A percentile compares a stretch with the other conserved stretches of the same genome.
These are phyloP conservation scores for Colletotrichum orbiculare DNA, from an alignment of 2,329 filamentous ascomycete species.

Conservation along the genomic window DNA sequence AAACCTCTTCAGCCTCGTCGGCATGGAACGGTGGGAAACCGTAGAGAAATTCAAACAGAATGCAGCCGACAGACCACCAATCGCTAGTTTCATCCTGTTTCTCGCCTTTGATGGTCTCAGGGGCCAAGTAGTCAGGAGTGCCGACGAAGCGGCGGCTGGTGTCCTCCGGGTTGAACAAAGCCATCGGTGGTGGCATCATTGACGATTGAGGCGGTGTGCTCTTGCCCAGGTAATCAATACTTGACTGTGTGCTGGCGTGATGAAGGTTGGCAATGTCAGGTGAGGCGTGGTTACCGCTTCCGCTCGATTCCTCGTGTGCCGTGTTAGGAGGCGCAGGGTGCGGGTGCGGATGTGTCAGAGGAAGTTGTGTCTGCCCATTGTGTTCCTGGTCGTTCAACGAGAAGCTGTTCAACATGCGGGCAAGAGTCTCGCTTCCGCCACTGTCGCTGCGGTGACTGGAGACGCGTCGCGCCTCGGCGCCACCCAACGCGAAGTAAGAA, in stretches of 20 bases:
- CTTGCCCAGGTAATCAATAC: slow-evolving; percentile 62
- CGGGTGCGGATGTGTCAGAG: slow-evolving; percentile 48
- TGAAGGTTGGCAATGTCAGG: slow-evolving; percentile 81
- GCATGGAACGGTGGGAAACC: slow-evolving; percentile 96
- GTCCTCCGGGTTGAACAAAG: slow-evolving; percentile 94
- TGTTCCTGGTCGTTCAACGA: slow-evolving; percentile 73
- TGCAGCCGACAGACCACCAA: slow-evolving; percentile 99
- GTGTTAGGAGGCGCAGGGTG: slow-evolving; percentile 40
- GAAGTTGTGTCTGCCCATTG: slow-evolving; percentile 55
- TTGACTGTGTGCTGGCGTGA: slow-evolving; percentile 55
- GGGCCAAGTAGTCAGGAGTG: slow-evolving; percentile 95
- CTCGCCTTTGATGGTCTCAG: slow-evolving; percentile 94
- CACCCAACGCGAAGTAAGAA: slow-evolving; percentile 87
- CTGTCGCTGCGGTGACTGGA: slow-evolving; percentile 88
- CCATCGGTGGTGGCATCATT: slow-evolving; percentile 92
- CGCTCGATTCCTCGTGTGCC: slow-evolving; percentile 79
- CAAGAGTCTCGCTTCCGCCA: slow-evolving; percentile 86
- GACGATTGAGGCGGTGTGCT: slow-evolving; percentile 71
- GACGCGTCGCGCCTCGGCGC: slow-evolving; percentile 73
- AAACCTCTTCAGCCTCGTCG: slow-evolving; percentile 88
- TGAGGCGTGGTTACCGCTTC: slow-evolving; percentile 77
- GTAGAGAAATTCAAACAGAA: slow-evolving; percentile 95
- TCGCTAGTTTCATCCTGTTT: slow-evolving; percentile 98
- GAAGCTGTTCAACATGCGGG: slow-evolving; percentile 84
- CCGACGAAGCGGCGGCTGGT: slow-evolving; percentile 94